Evolutionary conservation across 208 protist genomes (phyloP).

Genomic region (Trypanosoma melophagium): DNA sequence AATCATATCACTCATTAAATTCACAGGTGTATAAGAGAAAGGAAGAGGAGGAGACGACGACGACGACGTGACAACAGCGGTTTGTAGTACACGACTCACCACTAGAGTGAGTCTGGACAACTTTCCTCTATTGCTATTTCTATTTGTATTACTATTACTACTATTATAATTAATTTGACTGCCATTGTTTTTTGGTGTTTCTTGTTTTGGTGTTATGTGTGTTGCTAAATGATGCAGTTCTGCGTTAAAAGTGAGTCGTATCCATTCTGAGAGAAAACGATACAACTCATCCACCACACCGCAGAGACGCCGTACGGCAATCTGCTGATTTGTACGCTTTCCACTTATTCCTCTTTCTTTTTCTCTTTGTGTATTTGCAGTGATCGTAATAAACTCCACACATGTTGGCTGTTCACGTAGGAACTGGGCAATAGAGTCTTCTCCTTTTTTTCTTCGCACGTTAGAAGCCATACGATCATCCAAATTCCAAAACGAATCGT

Average conservation of each 20-base stretch:
- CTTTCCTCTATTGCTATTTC: neutral
- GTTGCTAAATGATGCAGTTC: neutral
- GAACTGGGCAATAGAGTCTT: neutral
- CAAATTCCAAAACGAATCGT: neutral
- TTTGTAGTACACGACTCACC: neutral
- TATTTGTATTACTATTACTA: neutral
- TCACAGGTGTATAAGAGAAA: neutral
- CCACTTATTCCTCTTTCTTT: neutral
- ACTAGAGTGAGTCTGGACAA: neutral
- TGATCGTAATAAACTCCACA: slow-evolving; percentile 1
- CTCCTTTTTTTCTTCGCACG: too few relatives aligned
- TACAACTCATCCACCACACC: slow-evolving; percentile 18
- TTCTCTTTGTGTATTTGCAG: neutral
- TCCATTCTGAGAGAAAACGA: slow-evolving; percentile 20
- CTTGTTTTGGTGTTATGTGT: neutral
- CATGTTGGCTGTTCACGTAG: slow-evolving; percentile 2
- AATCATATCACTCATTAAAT: slow-evolving; percentile 7
- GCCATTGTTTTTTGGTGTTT: neutral
- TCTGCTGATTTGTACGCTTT: neutral
- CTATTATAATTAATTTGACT: neutral
- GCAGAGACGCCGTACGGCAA: slow-evolving; percentile 2
- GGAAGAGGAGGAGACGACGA: neutral
- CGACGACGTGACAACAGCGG: neutral
- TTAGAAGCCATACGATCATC: neutral
- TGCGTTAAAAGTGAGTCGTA: neutral